phyloP scores from a whole-genome alignment of 2,329 filamentous ascomycete species.

The Davidsoniella eucalypti region DNA sequence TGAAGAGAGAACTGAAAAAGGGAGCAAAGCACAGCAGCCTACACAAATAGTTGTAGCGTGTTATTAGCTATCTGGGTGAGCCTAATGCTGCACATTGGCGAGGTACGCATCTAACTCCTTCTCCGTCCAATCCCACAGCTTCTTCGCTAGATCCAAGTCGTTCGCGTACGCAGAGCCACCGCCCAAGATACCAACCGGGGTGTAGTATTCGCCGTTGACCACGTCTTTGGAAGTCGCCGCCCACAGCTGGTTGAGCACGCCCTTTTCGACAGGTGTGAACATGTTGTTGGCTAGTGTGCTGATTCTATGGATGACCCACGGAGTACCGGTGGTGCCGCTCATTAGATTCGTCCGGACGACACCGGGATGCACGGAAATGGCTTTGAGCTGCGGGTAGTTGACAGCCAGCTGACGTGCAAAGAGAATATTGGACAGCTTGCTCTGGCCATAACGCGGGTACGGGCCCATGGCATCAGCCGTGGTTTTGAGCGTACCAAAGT shows the following conservation, averaged over 20 bases:
- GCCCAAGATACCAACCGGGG: constrained; percentile 19
- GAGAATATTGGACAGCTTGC: constrained; percentile 20
- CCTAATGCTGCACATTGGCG: background rate
- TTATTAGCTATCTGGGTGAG: too few relatives aligned
- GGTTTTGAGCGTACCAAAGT: constrained; percentile 19
- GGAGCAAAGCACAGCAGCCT: background rate
- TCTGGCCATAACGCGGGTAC: constrained; percentile 18
- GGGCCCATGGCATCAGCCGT: constrained; percentile 14
- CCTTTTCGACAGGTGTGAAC: constrained; percentile 18
- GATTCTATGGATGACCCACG: constrained; percentile 11
- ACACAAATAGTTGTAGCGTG: background rate
- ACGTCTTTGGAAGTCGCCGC: constrained; percentile 22
- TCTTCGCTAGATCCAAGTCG: constrained; percentile 18
- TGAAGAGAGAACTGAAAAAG: background rate
- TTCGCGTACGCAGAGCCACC: constrained; percentile 15
- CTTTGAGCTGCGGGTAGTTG: constrained; percentile 16
- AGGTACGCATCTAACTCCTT: constrained; percentile 17
- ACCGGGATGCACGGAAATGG: constrained; percentile 18
- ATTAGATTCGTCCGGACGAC: constrained; percentile 18
- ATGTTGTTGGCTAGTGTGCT: constrained; percentile 13
- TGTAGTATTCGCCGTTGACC: constrained; percentile 20
- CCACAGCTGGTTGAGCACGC: constrained; percentile 28
- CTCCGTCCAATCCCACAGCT: constrained; percentile 23
- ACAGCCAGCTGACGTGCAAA: constrained; percentile 18
- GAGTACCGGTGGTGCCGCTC: constrained; percentile 9